phyloP scores from a whole-genome alignment of 2,329 filamentous ascomycete species.

The Macroventuria anomochaeta region DNA sequence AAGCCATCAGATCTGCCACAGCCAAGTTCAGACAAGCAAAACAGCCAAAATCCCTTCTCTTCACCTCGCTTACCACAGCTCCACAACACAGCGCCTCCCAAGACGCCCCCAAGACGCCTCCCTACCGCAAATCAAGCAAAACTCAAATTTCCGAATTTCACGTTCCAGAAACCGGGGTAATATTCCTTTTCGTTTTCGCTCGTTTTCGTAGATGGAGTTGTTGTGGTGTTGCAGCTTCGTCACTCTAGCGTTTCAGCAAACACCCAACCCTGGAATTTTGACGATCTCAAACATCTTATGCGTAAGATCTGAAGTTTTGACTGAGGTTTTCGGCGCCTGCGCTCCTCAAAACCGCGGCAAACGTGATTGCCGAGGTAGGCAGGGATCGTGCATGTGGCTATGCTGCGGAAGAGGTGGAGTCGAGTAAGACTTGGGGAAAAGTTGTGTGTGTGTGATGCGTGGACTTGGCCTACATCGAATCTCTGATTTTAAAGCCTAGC shows the following conservation, averaged over 20 bases:
- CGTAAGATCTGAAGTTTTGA: constrained; percentile 1
- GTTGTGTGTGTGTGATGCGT: background rate
- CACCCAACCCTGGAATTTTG: constrained; percentile 6
- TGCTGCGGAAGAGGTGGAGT: background rate
- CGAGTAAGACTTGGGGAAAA: background rate
- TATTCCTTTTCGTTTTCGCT: background rate
- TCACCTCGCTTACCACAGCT: too few relatives aligned
- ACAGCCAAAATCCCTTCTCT: constrained; percentile 20
- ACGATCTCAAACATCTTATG: constrained; percentile 30
- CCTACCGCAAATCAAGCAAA: background rate
- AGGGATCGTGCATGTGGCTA: background rate
- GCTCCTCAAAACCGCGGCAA: constrained; percentile 1
- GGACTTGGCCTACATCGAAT: background rate
- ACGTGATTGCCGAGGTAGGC: background rate
- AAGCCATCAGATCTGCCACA: constrained; percentile 30
- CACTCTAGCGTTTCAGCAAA: constrained; percentile 36
- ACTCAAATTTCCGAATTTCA: constrained; percentile 8
- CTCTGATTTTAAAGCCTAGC: too few relatives aligned
- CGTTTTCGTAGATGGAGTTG: background rate
- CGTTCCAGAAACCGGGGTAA: constrained; percentile 1
- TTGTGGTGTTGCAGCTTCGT: constrained; percentile 24
- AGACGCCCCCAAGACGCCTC: too few relatives aligned
- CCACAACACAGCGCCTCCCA: background rate
- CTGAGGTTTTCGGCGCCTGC: background rate
- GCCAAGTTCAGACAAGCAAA: constrained; percentile 36